Evolutionary conservation across 192 early-diverging fungal species (phyloP).

Genomic region (Irineochytrium annulatum): DNA sequence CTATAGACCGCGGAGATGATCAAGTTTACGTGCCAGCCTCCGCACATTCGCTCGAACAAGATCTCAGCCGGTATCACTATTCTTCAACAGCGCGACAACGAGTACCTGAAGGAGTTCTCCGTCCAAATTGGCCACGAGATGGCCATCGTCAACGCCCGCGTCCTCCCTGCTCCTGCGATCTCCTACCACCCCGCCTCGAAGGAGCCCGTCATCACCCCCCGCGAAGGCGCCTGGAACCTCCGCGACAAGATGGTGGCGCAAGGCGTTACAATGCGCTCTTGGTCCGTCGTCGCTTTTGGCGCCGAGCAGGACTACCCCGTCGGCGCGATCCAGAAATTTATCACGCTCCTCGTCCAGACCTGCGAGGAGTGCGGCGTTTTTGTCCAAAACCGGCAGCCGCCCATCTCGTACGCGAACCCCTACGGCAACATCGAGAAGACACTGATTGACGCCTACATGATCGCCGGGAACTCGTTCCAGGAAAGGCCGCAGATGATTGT

Average conservation of each 20-base stretch:
- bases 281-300: conserved; percentile 78
- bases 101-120: conserved; percentile 75
- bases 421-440: conserved; percentile 66
- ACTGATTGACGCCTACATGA: conserved; percentile 67
- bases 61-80: conserved; percentile 72
- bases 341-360: conserved; percentile 68
- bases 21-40: conserved; percentile 81
- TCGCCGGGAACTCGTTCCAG: conserved; percentile 58
- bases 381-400: conserved; percentile 50
- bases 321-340: conserved; percentile 60
- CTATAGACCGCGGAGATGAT: conserved; percentile 92
- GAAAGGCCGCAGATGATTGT: conserved; percentile 76
- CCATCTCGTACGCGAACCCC: conserved; percentile 53
- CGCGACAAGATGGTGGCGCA: conserved; percentile 72
- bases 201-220: conserved; percentile 53
- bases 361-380: conserved; percentile 68
- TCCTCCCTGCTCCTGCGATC: conserved; percentile 76
- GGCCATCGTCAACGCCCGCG: conserved; percentile 67
- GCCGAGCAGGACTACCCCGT: conserved; percentile 47
- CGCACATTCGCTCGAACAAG: conserved; percentile 76
- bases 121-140: conserved; percentile 64
- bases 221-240: conserved; percentile 85
- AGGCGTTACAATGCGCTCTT: conserved; percentile 71
- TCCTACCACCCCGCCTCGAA: conserved; percentile 63
- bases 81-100: conserved; percentile 65